These are phyloP conservation scores for Peronospora belbahrii DNA, from an alignment of 352 stramenopile species.

Conservation along the genomic window DNA sequence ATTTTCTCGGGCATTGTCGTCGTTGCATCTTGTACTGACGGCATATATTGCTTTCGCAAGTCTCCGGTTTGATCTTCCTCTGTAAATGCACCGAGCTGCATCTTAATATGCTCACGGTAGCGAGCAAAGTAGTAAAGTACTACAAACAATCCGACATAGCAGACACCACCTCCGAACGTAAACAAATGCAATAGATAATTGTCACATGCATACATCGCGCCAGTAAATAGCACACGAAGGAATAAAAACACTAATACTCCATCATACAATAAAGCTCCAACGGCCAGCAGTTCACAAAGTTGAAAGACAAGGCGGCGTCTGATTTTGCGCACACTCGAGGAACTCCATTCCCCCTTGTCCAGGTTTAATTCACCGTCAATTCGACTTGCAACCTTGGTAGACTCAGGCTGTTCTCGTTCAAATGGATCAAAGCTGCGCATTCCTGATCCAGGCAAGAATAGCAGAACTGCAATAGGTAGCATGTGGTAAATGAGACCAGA, in stretches of 20 bases:
- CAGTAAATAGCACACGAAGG: slow-evolving; percentile 58
- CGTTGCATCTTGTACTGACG: slow-evolving; percentile 12
- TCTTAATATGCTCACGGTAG: slow-evolving; percentile 75
- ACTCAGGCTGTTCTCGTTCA: slow-evolving; percentile 33
- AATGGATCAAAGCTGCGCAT: slow-evolving; percentile 58
- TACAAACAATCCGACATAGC: slow-evolving; percentile 40
- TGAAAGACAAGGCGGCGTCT: slow-evolving; percentile 57
- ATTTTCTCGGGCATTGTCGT: slow-evolving; percentile 33
- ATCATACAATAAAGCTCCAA: slow-evolving; percentile 33
- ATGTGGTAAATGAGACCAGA: slow-evolving; percentile 49
- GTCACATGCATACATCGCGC: slow-evolving; percentile 40
- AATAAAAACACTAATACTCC: slow-evolving; percentile 43
- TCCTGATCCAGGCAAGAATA: slow-evolving; percentile 42
- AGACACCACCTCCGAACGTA: slow-evolving; percentile 28
- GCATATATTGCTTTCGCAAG: slow-evolving; percentile 36
- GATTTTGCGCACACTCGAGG: slow-evolving; percentile 15
- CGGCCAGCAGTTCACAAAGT: slow-evolving; percentile 57
- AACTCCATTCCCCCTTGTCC: background rate
- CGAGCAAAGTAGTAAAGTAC: slow-evolving; percentile 59
- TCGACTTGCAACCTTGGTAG: too few relatives aligned
- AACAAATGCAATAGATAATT: slow-evolving; percentile 40
- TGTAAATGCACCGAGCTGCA: slow-evolving; percentile 62
- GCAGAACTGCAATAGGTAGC: slow-evolving; percentile 35
- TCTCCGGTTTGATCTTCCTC: slow-evolving; percentile 55
- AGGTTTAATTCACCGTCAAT: background rate